These are phyloP conservation scores for Isatis lusitanica DNA, from an alignment of 441 rosid species.

Conservation along the genomic window DNA sequence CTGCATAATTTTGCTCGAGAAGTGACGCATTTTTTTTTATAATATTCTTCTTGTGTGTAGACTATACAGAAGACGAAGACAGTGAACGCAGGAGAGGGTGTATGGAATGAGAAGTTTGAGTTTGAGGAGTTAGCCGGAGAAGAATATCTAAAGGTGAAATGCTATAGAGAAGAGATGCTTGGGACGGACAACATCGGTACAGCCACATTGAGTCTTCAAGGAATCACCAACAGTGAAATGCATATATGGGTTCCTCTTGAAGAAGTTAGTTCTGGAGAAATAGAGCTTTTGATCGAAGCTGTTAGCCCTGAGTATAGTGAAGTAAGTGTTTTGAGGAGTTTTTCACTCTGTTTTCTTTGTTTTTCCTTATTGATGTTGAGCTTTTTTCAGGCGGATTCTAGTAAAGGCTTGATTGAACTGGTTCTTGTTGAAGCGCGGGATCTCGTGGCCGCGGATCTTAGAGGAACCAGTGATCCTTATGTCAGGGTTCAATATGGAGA, in stretches of 20 bases:
- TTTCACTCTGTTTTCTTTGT: conserved; percentile 38
- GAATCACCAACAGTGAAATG: conserved; percentile 63
- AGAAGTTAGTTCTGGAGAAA: conserved; percentile 85
- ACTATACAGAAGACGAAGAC: conserved; percentile 65
- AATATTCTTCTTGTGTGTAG: conserved; percentile 15
- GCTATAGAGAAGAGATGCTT: conserved; percentile 72
- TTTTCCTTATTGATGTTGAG: conserved; percentile 1
- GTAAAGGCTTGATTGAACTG: conserved; percentile 83
- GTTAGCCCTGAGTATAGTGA: conserved; percentile 51
- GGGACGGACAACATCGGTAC: conserved; percentile 83
- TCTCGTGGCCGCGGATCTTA: conserved; percentile 87
- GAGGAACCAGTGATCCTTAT: conserved; percentile 98
- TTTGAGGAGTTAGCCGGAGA: conserved; percentile 84
- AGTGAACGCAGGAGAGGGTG: conserved; percentile 46
- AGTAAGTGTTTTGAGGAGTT: conserved; percentile 40
- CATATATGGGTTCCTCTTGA: conserved; percentile 92
- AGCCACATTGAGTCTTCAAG: conserved; percentile 87
- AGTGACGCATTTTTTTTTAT: background rate
- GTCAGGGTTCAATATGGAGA: conserved; percentile 90
- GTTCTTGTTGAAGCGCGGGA: conserved; percentile 85
- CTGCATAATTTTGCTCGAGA: background rate
- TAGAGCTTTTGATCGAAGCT: conserved; percentile 83
- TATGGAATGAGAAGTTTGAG: conserved; percentile 81
- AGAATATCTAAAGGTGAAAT: conserved; percentile 76
- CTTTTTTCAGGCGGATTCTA: conserved; percentile 34